Evolutionary conservation across 257 asterid species (phyloP).

Genomic region (Rauvolfia tetraphylla): DNA sequence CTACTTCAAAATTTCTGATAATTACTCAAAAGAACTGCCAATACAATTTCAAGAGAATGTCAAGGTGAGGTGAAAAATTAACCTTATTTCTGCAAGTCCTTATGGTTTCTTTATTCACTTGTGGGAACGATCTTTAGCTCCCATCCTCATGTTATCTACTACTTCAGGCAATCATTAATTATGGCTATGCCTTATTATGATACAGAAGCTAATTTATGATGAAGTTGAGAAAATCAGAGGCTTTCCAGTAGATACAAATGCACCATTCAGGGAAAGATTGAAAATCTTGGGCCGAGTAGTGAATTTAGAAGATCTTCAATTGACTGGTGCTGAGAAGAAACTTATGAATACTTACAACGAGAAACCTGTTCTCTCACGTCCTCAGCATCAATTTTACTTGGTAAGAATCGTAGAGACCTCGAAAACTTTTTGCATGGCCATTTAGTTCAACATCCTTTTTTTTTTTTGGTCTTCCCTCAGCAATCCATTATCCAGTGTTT

Average conservation of each 20-base stretch:
- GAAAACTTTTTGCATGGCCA: background rate
- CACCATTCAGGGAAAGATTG: slow-evolving; percentile 74
- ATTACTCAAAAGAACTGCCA: slow-evolving; percentile 67
- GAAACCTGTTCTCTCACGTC: slow-evolving; percentile 91
- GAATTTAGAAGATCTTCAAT: slow-evolving; percentile 67
- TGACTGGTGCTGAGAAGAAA: slow-evolving; percentile 74
- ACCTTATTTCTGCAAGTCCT: background rate
- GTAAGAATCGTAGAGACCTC: slow-evolving; percentile 30
- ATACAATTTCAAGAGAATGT: slow-evolving; percentile 71
- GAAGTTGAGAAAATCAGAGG: slow-evolving; percentile 77
- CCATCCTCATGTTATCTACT: background rate
- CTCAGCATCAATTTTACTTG: slow-evolving; percentile 88
- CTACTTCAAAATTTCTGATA: slow-evolving; percentile 82
- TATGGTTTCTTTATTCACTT: slow-evolving; percentile 5
- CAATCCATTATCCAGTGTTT: background rate
- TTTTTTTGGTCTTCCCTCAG: background rate
- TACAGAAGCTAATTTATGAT: slow-evolving; percentile 65
- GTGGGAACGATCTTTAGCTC: slow-evolving; percentile 11
- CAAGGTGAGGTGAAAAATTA: slow-evolving; percentile 44
- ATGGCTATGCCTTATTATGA: slow-evolving; percentile 8
- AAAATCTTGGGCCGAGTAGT: slow-evolving; percentile 75
- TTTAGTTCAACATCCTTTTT: background rate
- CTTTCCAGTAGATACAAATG: slow-evolving; percentile 65
- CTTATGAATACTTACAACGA: slow-evolving; percentile 89
- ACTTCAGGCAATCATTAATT: background rate